These are phyloP conservation scores for Fragilaria radians DNA, from an alignment of 108 stramenopile genomes.

Conservation along the genomic window DNA sequence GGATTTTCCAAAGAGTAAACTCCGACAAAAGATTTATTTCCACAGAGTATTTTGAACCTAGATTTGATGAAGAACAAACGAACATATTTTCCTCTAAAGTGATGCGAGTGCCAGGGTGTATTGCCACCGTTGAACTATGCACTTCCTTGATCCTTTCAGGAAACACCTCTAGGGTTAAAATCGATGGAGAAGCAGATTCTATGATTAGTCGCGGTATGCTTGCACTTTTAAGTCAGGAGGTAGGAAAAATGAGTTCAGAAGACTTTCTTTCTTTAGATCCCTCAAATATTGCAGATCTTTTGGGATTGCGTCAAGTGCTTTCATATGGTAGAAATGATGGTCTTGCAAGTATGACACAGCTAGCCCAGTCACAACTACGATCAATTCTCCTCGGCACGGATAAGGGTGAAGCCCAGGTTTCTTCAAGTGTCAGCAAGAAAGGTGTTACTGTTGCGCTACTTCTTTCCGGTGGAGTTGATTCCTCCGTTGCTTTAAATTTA, in stretches of 20 bases:
- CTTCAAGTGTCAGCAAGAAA: neutral
- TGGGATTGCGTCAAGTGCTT: constrained; percentile 49
- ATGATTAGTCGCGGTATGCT: constrained; percentile 67
- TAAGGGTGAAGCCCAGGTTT: neutral
- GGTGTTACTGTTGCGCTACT: constrained; percentile 80
- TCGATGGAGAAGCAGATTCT: constrained; percentile 65
- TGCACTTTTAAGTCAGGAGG: constrained; percentile 25
- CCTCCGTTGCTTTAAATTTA: constrained; percentile 88
- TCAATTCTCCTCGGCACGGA: neutral
- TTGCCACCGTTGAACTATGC: constrained; percentile 58
- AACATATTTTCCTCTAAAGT: constrained; percentile 3
- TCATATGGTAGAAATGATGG: constrained; percentile 79
- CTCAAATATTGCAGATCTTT: constrained; percentile 30
- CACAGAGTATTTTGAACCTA: too few relatives aligned
- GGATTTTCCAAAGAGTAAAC: too few relatives aligned
- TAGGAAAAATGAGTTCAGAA: constrained; percentile 23
- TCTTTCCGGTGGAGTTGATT: constrained; percentile 95
- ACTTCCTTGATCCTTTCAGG: constrained; percentile 25
- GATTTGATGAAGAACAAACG: too few relatives aligned
- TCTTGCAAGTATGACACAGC: constrained; percentile 60
- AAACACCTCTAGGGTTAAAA: constrained; percentile 21
- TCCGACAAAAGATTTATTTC: too few relatives aligned
- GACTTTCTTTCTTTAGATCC: constrained; percentile 50
- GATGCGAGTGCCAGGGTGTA: constrained; percentile 68
- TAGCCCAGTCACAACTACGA: constrained; percentile 54